A percentile compares a stretch with the other conserved stretches of the same genome.
Evolutionary conservation across 371 early-diverging fungal species (phyloP).

Genomic region (Mortierella sp.): DNA sequence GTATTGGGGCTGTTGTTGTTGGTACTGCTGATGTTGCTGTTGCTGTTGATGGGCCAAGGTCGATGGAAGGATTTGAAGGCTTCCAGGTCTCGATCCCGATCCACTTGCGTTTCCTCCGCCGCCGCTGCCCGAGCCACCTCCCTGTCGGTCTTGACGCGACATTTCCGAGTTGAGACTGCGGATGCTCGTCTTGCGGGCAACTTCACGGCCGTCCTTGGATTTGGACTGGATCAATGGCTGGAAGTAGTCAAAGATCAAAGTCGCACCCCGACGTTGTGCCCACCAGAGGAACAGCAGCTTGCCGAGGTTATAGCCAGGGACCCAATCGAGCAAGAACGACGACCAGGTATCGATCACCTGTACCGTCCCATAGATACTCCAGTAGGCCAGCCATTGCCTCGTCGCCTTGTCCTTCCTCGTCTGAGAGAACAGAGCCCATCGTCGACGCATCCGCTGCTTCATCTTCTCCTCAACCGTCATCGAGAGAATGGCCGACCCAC

Average conservation of each 20-base stretch:
- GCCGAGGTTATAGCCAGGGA: slow-evolving; percentile 55
- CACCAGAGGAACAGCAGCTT: slow-evolving; percentile 56
- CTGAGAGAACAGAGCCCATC: slow-evolving; percentile 52
- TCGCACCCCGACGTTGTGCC: slow-evolving; percentile 55
- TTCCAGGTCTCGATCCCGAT: slow-evolving; percentile 29
- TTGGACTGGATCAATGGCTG: slow-evolving; percentile 55
- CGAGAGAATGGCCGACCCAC: slow-evolving; percentile 27
- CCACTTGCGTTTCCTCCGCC: slow-evolving; percentile 15
- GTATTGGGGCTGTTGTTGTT: slow-evolving; percentile 43
- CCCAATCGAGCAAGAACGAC: slow-evolving; percentile 52
- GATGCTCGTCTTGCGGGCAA: slow-evolving; percentile 47
- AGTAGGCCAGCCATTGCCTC: slow-evolving; percentile 57
- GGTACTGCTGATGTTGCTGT: slow-evolving; percentile 43
- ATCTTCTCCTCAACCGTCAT: slow-evolving; percentile 50
- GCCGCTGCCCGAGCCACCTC: slow-evolving; percentile 24
- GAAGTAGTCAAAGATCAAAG: slow-evolving; percentile 56
- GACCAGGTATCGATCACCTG: slow-evolving; percentile 58
- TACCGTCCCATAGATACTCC: slow-evolving; percentile 58
- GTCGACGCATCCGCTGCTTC: slow-evolving; percentile 53
- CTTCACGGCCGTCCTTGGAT: slow-evolving; percentile 56
- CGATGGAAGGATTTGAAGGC: slow-evolving; percentile 48
- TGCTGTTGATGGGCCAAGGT: slow-evolving; percentile 36
- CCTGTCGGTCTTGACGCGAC: slow-evolving; percentile 25
- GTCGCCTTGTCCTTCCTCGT: slow-evolving; percentile 55
- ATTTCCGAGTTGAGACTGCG: slow-evolving; percentile 46